phyloP scores from a whole-genome alignment of 1,284 basidiomycete species.

The Sparassis latifolia region DNA sequence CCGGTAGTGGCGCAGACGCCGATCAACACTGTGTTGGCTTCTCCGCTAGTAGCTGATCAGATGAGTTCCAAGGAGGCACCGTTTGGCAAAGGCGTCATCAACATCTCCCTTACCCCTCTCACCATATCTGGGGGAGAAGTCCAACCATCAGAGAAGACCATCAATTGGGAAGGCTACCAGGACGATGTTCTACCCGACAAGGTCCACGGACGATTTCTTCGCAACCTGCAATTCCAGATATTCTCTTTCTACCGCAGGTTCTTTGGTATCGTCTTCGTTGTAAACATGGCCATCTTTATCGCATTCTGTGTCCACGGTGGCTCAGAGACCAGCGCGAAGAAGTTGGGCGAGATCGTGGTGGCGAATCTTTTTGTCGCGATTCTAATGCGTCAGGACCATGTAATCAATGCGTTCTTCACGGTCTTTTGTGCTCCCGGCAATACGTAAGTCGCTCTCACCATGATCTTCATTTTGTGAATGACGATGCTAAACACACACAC shows the following conservation, averaged over 20 bases:
- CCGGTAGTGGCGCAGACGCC: no score
- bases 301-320: constrained; percentile 28
- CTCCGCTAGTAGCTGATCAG: no score
- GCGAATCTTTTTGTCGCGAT: constrained; percentile 48
- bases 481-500: not conserved
- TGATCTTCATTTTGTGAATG: not conserved
- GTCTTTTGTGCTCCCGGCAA: constrained; percentile 40
- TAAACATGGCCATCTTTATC: constrained; percentile 47
- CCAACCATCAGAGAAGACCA: constrained; percentile 18
- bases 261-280: constrained; percentile 48
- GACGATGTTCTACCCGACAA: constrained; percentile 45
- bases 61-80: no score
- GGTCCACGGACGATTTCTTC: constrained; percentile 32
- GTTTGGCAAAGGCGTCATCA: no score
- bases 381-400: constrained; percentile 53
- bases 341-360: constrained; percentile 41
- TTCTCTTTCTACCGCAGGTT: constrained; percentile 50
- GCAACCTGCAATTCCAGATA: constrained; percentile 47
- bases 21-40: no score
- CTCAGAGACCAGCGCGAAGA: constrained; percentile 28
- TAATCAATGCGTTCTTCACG: constrained; percentile 48
- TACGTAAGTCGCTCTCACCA: constrained; percentile 30
- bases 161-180: constrained; percentile 43
- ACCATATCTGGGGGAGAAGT: no score
- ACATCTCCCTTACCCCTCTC: no score